Base-by-base conservation (phyloP, 2,329 filamentous ascomycete genomes). In the Fusarium sp. region DNA sequence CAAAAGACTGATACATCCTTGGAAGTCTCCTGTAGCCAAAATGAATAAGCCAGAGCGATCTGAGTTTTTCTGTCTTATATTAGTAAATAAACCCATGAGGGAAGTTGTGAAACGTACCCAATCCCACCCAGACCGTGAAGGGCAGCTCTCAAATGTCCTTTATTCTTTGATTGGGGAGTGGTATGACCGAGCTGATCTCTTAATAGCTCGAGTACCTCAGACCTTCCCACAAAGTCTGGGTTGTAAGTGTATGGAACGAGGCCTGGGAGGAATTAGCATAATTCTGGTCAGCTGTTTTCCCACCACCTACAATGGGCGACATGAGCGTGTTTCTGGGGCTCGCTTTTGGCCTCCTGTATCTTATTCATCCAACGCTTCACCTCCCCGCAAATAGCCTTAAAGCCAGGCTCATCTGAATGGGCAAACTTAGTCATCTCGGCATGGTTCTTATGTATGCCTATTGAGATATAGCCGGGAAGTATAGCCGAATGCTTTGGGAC, bases 1-100 rank as follows among this genome's bases (percentile, higher is more conserved):
- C 78, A 80, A 45, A 80, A 79, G 2, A 78, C 63, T 17, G 75
- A 78, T 0, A 25, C 47, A 7, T 65, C 33, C 0, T 65, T 52
- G 6, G 15, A 41, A 7, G 39, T 8, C 0, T 65, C 57, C 1
- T 55, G 65, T 2, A 57, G 0, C 68, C 70, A 72, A 5, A 63
- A 50, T 13, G 66, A 51, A 15, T 72, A 72, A 0, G 66, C 56
- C 1, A 72, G 13, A 1, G 70, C 70, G 2, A 72, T 54, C 15
- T 72, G 70, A 0, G 70, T 71, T 35, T 72, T 72, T 4, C 68
- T 71, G 0, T 11, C 8, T 7, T 0, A 3, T 13, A 7, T 64
- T 17, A 66, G 46, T 27, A 6, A 15, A 0, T 4, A 1, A 13
- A 3, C 5, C 14, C 7, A 1, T 19, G 4, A 2, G 23, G 3